Base-by-base conservation (phyloP, 371 early-diverging fungal genomes). In the Catenaria anguillulae region DNA sequence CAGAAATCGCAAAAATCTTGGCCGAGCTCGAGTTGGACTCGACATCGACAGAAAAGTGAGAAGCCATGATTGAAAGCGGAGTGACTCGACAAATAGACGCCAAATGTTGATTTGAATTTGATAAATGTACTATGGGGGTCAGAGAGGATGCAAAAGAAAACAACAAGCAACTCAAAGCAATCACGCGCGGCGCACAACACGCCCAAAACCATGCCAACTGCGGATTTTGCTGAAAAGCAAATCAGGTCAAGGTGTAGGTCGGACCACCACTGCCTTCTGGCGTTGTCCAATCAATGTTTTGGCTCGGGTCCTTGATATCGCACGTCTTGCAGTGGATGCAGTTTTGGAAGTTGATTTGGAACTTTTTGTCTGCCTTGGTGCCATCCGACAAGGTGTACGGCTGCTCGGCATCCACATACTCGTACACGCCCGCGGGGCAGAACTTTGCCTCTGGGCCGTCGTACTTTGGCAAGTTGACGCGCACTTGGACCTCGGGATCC, bases 271-370 rank as follows among this genome's bases (percentile, higher is more conserved):
- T 90, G 64, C 94, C 94, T 71, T 96, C 93, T n/a, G 97, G 97
- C 19, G 92, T 93, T n/a, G 86, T 86, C 97, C 97, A 95, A 73
- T 94, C 88, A 75, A 97, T 95, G 74, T 97, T 97, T 73, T 98
- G 98, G 48, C 88, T 84, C 29, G 97, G 97, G 73, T 96, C 97
- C 74, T 98, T 98, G 74, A 98, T 98, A 71, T 98, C 97, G 70
- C 98, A 98, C 0, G 98, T 98, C 81, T 98, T 98, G 82, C 98
- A 98, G 72, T 98, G 98, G 62, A 98, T 87, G 74, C 98, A 98
- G 77, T 98, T 98, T 69, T 89, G 89, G 37, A 91, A 84, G 74
- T 98, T 97, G 75, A 97, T 94, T 76, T 96, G 95, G 69, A 96
- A 85, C n/a, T 93, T 79, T 77, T 95, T 88, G 63, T 83, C 64